phyloP scores from a whole-genome alignment of 2,329 filamentous ascomycete species.

The Calonectria honghensis region DNA sequence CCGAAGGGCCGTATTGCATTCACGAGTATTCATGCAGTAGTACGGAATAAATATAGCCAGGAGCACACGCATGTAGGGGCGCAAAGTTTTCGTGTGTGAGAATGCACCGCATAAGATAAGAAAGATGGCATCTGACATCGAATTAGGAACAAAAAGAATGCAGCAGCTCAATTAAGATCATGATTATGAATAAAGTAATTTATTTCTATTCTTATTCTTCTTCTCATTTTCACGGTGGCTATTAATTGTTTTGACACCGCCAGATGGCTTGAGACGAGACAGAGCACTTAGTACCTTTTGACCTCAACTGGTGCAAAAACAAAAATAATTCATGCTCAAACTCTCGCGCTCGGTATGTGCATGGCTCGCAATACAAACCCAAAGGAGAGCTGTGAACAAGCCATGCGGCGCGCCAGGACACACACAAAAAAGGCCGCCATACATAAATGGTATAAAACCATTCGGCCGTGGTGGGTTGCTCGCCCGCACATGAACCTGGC shows the following conservation, averaged over 20 bases:
- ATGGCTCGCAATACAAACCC: background rate
- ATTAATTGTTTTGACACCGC: background rate
- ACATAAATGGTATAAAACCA: slow-evolving; percentile 4
- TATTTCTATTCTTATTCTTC: slow-evolving; percentile 5
- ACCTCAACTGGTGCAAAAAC: background rate
- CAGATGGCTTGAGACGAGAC: background rate
- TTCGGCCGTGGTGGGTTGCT: background rate
- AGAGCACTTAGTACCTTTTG: background rate
- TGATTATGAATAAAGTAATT: background rate
- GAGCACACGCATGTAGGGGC: background rate
- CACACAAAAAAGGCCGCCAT: background rate
- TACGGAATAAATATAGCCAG: slow-evolving; percentile 7
- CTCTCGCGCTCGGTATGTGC: background rate
- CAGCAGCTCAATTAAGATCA: background rate
- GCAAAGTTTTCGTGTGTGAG: background rate
- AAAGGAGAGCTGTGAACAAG: background rate
- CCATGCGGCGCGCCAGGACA: background rate
- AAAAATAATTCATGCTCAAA: background rate
- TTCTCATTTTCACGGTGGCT: background rate
- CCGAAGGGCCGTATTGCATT: background rate
- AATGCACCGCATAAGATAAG: background rate
- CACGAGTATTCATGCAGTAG: background rate
- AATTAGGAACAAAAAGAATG: background rate
- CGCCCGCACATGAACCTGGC: background rate
- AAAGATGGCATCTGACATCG: background rate